Percentiles rank a stretch among this genome's conserved stretches.
Evolutionary conservation across 177 flowering plant genomes (phyloP).

Genomic region (Tripterygium wilfordii): DNA sequence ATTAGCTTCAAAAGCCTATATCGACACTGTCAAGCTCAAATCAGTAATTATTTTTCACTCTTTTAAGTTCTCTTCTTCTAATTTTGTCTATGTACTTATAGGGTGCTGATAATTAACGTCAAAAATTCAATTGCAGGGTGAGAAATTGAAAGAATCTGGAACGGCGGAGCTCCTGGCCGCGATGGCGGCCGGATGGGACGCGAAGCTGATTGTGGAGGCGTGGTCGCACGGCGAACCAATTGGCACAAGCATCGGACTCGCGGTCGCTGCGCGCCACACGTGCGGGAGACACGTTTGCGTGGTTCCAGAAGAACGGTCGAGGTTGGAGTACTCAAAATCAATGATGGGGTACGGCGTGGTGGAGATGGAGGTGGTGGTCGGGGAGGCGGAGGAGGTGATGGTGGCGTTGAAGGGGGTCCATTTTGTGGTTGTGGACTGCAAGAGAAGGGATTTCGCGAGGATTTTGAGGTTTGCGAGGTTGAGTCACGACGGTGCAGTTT

Average conservation of each 20-base stretch:
- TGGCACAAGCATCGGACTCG: constrained; percentile 66
- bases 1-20: constrained; percentile 66
- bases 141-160: constrained; percentile 44
- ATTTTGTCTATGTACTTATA: not conserved
- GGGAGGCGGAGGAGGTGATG: constrained; percentile 56
- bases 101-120: too few species aligned
- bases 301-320: constrained; percentile 62
- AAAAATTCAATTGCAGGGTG: too few species aligned
- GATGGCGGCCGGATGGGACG: constrained; percentile 87
- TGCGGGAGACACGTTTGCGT: constrained; percentile 74
- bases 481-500: constrained; percentile 62
- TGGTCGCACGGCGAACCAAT: constrained; percentile 54
- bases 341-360: constrained; percentile 19
- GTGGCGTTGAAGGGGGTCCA: constrained; percentile 48
- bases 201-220: constrained; percentile 67
- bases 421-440: constrained; percentile 71
- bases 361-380: constrained; percentile 45
- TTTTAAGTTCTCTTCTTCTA: not conserved
- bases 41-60: constrained; percentile 23
- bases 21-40: constrained; percentile 73
- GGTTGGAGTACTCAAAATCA: constrained; percentile 38
- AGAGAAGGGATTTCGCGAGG: constrained; percentile 38
- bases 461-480: constrained; percentile 43
- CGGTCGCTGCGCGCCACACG: constrained; percentile 58
- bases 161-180: constrained; percentile 81